Conservation (phyloP, 225 moss, liverwort and hornwort genomes). For the Rhytidiadelphus loreus region DNA sequence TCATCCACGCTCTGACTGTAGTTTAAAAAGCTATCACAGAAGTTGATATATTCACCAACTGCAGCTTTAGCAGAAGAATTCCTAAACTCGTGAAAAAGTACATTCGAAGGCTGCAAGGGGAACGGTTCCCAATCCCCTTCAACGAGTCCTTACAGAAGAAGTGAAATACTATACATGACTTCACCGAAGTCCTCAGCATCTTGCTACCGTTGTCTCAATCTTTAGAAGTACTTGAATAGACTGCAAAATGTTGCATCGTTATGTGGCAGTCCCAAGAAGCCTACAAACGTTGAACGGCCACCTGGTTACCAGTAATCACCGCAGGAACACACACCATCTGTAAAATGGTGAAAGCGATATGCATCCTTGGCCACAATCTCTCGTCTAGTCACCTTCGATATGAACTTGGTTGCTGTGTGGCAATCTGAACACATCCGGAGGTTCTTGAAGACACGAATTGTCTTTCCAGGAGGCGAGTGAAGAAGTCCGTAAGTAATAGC, state of each 20-base stretch:
- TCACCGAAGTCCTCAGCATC: background rate
- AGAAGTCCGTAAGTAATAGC: background rate
- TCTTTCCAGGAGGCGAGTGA: background rate
- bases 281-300: background rate
- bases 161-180: background rate
- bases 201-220: background rate
- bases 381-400: background rate
- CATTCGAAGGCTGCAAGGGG: background rate
- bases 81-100: background rate
- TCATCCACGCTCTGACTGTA: background rate
- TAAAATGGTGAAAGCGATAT: background rate
- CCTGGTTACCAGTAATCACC: background rate
- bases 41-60: background rate
- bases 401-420: background rate
- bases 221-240: background rate
- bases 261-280: background rate
- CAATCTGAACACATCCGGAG: background rate
- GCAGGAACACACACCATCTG: background rate
- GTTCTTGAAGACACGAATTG: background rate
- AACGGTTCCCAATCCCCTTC: background rate
- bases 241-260: background rate
- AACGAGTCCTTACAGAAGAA: background rate
- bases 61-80: background rate
- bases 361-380: background rate
- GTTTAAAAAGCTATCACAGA: background rate